Base-by-base conservation (phyloP, 2,329 filamentous ascomycete genomes). In the Monilinia fructicola region DNA sequence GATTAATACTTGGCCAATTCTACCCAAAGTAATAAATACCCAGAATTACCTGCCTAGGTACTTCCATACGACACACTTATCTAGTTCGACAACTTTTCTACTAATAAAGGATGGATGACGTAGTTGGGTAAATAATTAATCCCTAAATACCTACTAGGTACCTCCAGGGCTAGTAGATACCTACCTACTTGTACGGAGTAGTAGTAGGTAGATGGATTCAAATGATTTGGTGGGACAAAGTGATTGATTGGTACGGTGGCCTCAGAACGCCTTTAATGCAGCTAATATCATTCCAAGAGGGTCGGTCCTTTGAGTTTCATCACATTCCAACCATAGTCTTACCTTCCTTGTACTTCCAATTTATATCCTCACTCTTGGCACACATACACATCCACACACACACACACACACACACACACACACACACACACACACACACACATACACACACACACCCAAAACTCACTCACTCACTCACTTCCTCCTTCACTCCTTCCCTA, bases 251-350 rank as follows among this genome's bases (percentile, higher is more conserved):
- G 14, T 65, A 65, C 64, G 64, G 28, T 65, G 42, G 44, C 56
- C 55, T 26, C 3, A 7, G 10, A n/a, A 42, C 1, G 14, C 54
- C 46, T 53, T 60, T 14, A 60, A 31, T 53, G 64, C 54, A 42
- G 14, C 26, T 55, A 65, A 60, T 60, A 65, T 65, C 64, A 65
- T 40, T 53, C n/a, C 44, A 21, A 38, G 46, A 38, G 31, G n/a
- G n/a, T n/a, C 14, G 18, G 11, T 12, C 11, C 11, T 48, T 28
- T 21, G n/a, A 38, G 31, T 54, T 38, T 38, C 31, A 38, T 35
- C 21, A 11, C 54, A 58, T 31, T 46, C 10, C 10, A 58, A 26
- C 9, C 28, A 7, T 28, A 48, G 10, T 38, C 11, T 6, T 11
- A 58, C 21, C 26, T 16, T 23, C 4, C 42, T 35, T 38, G 21